Base-by-base conservation (phyloP, 768 basidiomycete genomes). In the Suillus weaverae region DNA sequence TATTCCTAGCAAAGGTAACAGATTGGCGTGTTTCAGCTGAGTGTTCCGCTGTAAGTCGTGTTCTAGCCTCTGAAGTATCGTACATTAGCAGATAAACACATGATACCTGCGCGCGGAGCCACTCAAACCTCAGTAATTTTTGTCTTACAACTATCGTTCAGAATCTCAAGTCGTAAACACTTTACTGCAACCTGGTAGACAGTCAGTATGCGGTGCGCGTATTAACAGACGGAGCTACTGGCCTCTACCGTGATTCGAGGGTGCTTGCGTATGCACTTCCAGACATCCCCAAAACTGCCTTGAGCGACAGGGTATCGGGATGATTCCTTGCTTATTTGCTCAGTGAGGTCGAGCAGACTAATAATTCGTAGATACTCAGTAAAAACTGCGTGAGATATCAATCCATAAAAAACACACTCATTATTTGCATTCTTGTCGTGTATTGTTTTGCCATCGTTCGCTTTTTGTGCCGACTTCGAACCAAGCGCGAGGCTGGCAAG, bases 1-100 rank as follows among this genome's bases (percentile, higher is more conserved):
- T 2, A 73, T 75, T 14, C 81, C 81, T 51, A 73, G 72, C 0
- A 81, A 71, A 44, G 75, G 72, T 35, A 82, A 66, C 20, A 82
- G 71, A 61, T 81, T 71, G 20, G 50, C 43, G 46, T 73, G 68
- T 16, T 59, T 6, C 1, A 73, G 61, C 38, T 54, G 22, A 30
- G 53, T 60, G 69, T 70, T 71, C 5, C 67, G 68, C 33, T 62
- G 62, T 9, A 73, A 57, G 30, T 78, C 75, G 68, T 81, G 80
- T 20, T 75, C 70, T 1, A 82, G 75, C 18, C 5, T 57, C 56
- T 57, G 38, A 16, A 18, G 11, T 30, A 8, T 39, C 14, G 22
- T 5, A 4, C 16, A 39, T 38, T 57, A 57, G 38, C 35, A 57
- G 30, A 57, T 57, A 26, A 57, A 30, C 10, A 20, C 9, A 10